Evolutionary conservation across 306 rosid species (phyloP).

Genomic region (Neltuma alba): DNA sequence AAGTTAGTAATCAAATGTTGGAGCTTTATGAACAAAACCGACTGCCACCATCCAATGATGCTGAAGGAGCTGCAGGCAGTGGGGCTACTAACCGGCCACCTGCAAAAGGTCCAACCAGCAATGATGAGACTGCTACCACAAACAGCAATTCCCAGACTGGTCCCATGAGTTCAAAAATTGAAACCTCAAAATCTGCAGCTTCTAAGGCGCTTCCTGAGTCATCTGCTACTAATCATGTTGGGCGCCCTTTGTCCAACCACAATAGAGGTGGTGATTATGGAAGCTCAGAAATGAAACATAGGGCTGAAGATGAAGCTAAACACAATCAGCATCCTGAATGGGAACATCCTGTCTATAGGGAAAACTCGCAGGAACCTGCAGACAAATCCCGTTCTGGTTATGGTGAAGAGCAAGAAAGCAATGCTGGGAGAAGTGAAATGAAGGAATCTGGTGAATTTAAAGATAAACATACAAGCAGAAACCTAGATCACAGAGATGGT

Average conservation of each 20-base stretch:
- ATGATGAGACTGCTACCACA: constrained; percentile 63
- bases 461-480: constrained; percentile 64
- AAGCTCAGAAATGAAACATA: constrained; percentile 60
- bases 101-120: constrained; percentile 54
- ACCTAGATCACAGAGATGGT: constrained; percentile 58
- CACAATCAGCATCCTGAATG: constrained; percentile 49
- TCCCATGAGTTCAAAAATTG: constrained; percentile 55
- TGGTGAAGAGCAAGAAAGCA: constrained; percentile 64
- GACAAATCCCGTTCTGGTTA: constrained; percentile 55
- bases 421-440: constrained; percentile 52
- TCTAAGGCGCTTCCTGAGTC: constrained; percentile 62
- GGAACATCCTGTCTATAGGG: constrained; percentile 48
- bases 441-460: constrained; percentile 64
- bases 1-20: constrained; percentile 98
- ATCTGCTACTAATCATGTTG: constrained; percentile 55
- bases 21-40: constrained; percentile 94
- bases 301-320: constrained; percentile 62
- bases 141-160: constrained; percentile 65
- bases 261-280: constrained; percentile 65
- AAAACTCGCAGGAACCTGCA: constrained; percentile 53
- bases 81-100: constrained; percentile 52
- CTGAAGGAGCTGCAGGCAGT: constrained; percentile 67
- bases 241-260: constrained; percentile 48
- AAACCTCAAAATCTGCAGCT: constrained; percentile 55
- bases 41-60: constrained; percentile 71